Evolutionary conservation across 441 rosid species (phyloP), one percentile per base, ranked within the genome.

Genomic region (Jatropha multifida): DNA sequence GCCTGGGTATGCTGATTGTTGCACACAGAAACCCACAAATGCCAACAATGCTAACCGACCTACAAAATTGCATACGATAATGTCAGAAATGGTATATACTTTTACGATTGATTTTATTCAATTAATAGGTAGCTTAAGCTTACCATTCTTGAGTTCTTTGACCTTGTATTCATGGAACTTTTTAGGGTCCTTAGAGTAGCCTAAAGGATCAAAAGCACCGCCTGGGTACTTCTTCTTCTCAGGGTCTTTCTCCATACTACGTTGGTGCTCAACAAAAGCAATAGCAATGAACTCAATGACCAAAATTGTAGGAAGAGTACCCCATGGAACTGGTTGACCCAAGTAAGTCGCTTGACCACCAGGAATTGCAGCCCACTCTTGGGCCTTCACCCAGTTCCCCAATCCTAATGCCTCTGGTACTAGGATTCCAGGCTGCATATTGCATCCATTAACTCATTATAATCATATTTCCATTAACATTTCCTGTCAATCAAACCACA

Each of bases 181-280:
- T 77, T 81, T 81, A 11, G 98, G 99, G 89, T 95, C 99, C 80
- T 92, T 95, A 69, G 97, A 93, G 92, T 85, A 95, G 64, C 99
- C 98, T 65, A 95, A 81, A n/a, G 99, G 99, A 58, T 95, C 99
- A 40, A 95, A 95, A 64, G 99, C 98, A 44, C 98, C 99, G 60
- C 99, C 99, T 0, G 99, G 98, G 86, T 95, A 95, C 89, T 95
- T 95, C 87, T 85, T 93, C 86, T 88, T 95, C 90, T 93, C 99
- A 0, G 93, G 77, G 84, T 93, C 94, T 82, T 93, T 95, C 94
- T 95, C 99, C 97, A 93, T 88, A 88, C 96, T 95, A n/a, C 99
- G 90, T 75, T 95, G 99, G 88, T 95, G 98, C 89, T 95, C 99
- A 1, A 92, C 98, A 17, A 95, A 93, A 32, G 97, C 86, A 38